Percentiles rank a stretch among this genome's conserved stretches.
These are phyloP conservation scores for Lipomyces japonicus DNA, from an alignment of 805 yeast genomes.

Conservation along the genomic window DNA sequence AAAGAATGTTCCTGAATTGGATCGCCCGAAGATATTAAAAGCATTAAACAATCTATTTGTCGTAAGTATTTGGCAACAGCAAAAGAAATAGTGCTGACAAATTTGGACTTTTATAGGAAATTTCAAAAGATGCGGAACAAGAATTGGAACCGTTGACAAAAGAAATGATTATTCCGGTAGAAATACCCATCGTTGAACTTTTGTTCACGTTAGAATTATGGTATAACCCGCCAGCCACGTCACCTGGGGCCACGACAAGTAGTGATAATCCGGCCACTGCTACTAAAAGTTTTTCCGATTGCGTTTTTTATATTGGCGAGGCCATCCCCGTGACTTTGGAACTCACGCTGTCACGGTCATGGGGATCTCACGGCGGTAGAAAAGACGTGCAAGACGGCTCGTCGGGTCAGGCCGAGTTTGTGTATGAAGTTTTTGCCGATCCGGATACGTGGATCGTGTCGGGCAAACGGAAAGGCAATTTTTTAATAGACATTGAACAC, in stretches of 20 bases:
- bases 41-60: slow-evolving; percentile 3
- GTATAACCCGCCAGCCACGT: background rate
- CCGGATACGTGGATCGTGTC: slow-evolving; percentile 76
- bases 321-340: slow-evolving; percentile 49
- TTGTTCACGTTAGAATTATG: slow-evolving; percentile 55
- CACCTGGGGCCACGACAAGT: background rate
- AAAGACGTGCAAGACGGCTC: slow-evolving; percentile 1
- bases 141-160: slow-evolving; percentile 18
- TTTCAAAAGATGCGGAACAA: slow-evolving; percentile 25
- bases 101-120: background rate
- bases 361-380: slow-evolving; percentile 39
- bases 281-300: slow-evolving; percentile 28
- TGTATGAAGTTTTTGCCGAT: slow-evolving; percentile 48
- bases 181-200: slow-evolving; percentile 57
- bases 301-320: slow-evolving; percentile 58
- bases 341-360: slow-evolving; percentile 46
- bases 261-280: slow-evolving; percentile 22
- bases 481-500: slow-evolving; percentile 33
- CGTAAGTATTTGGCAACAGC: background rate
- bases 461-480: slow-evolving; percentile 58
- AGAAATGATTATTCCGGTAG: slow-evolving; percentile 51
- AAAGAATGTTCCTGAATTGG: slow-evolving; percentile 7
- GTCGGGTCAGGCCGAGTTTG: slow-evolving; percentile 37
- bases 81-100: background rate
- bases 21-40: slow-evolving; percentile 6